Evolutionary conservation across 2,329 filamentous ascomycete species (phyloP).

Genomic region (Elsinoe necatrix): DNA sequence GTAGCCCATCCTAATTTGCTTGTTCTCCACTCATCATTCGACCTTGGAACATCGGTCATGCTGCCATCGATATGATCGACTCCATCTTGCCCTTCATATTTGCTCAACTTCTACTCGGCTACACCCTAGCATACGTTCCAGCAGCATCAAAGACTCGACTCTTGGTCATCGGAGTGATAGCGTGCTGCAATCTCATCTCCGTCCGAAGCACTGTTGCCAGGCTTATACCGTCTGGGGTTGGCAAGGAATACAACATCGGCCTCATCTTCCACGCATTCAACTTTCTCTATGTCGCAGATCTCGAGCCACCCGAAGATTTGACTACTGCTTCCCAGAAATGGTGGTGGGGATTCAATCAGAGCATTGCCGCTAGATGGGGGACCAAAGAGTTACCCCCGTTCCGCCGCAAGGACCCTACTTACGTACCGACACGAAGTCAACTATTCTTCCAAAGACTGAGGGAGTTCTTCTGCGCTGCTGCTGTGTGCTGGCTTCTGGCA

Average conservation of each 20-base stretch:
- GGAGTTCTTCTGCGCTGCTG: not conserved
- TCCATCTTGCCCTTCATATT: not conserved
- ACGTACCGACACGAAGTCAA: not conserved
- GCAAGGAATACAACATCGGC: constrained; percentile 3
- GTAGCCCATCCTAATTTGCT: not conserved
- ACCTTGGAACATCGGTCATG: not conserved
- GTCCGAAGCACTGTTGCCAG: not conserved
- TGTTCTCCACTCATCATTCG: not conserved
- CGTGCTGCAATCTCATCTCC: not conserved
- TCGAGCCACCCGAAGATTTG: not conserved
- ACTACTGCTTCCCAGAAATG: not conserved
- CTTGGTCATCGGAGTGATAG: not conserved
- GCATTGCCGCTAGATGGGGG: not conserved
- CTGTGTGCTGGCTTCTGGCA: not conserved
- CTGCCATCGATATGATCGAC: not conserved
- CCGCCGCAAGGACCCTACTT: not conserved
- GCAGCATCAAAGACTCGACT: not conserved
- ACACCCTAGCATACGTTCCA: not conserved
- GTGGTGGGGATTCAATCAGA: not conserved
- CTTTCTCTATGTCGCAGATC: not conserved
- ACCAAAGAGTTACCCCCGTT: not conserved
- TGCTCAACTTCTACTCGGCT: not conserved
- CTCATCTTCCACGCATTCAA: not conserved
- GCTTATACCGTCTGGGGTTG: not conserved
- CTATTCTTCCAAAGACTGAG: constrained; percentile 2